Percentiles rank a stretch among this genome's conserved stretches.
Evolutionary conservation across 2,329 filamentous ascomycete species (phyloP).

Genomic region (Microcyclospora tardicrescens): DNA sequence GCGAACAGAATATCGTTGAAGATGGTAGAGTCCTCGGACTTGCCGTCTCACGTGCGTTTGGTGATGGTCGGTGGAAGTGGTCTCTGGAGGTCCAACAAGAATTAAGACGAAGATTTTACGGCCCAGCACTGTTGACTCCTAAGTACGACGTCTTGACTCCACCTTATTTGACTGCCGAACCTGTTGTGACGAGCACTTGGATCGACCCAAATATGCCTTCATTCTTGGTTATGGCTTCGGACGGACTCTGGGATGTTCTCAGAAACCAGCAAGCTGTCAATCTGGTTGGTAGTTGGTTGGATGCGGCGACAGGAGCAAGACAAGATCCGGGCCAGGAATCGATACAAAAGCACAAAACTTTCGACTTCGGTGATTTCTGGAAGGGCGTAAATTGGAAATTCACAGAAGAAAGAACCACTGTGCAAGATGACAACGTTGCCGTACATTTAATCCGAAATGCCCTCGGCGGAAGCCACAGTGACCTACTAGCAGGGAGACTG

Average conservation of each 20-base stretch:
- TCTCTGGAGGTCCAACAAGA: conserved; percentile 35
- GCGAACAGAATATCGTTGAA: conserved; percentile 44
- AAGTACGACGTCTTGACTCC: conserved; percentile 36
- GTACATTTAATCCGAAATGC: conserved; percentile 41
- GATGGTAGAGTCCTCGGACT: conserved; percentile 49
- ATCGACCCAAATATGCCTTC: conserved; percentile 35
- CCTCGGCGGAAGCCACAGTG: conserved; percentile 35
- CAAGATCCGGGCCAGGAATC: conserved; percentile 1
- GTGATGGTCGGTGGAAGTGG: conserved; percentile 59
- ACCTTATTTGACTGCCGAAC: conserved; percentile 56
- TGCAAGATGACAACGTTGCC: conserved; percentile 41
- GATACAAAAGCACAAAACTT: not conserved
- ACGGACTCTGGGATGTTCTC: conserved; percentile 45
- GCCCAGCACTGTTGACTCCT: conserved; percentile 34
- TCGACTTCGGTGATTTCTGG: conserved; percentile 6
- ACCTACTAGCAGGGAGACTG: conserved; percentile 28
- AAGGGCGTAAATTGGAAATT: conserved; percentile 29
- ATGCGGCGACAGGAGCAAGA: conserved; percentile 13
- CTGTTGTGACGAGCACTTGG: conserved; percentile 46
- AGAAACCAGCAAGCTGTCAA: conserved; percentile 21
- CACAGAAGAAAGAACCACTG: conserved; percentile 32
- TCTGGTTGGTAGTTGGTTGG: conserved; percentile 44
- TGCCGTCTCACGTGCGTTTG: conserved; percentile 53
- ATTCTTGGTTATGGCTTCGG: conserved; percentile 54
- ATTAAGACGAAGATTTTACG: conserved; percentile 42